phyloP scores from a whole-genome alignment of 768 basidiomycete genomes.

The Tulasnella sp. region DNA sequence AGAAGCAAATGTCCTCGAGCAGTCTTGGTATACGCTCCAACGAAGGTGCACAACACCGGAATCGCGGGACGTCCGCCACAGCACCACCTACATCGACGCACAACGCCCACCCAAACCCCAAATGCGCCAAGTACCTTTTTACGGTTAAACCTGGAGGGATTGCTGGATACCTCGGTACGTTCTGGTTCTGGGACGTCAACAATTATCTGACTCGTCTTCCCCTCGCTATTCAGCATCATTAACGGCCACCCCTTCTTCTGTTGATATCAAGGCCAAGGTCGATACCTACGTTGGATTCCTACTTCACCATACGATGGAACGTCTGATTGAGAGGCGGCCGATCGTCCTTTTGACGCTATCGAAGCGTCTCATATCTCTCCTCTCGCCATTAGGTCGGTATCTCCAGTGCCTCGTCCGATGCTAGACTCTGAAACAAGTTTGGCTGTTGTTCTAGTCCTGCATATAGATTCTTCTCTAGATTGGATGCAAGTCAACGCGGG shows the following conservation, averaged over 20 bases:
- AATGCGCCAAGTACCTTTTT: slow-evolving; percentile 55
- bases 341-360: slow-evolving; percentile 92
- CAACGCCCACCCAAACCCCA: slow-evolving; percentile 28
- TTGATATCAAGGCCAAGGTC: slow-evolving; percentile 93
- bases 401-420: too few species aligned
- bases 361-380: slow-evolving; percentile 86
- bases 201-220: slow-evolving; percentile 21
- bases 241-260: slow-evolving; percentile 85
- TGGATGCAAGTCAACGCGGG: slow-evolving; percentile 98
- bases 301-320: slow-evolving; percentile 75
- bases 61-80: background rate
- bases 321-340: slow-evolving; percentile 82
- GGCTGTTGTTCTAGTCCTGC: slow-evolving; percentile 90
- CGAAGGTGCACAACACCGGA: background rate
- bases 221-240: slow-evolving; percentile 58
- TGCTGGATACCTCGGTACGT: slow-evolving; percentile 81
- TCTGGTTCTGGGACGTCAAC: background rate
- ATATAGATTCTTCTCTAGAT: slow-evolving; percentile 92
- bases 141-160: slow-evolving; percentile 96
- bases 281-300: slow-evolving; percentile 97
- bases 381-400: slow-evolving; percentile 80
- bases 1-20: background rate
- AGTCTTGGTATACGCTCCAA: slow-evolving; percentile 1
- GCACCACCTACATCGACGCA: too few species aligned
- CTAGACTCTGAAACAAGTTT: too few species aligned